A percentile compares a stretch with the other conserved stretches of the same genome.
Evolutionary conservation across 1,284 basidiomycete genomes (phyloP).

Genomic region (Rhodotorula sp.): DNA sequence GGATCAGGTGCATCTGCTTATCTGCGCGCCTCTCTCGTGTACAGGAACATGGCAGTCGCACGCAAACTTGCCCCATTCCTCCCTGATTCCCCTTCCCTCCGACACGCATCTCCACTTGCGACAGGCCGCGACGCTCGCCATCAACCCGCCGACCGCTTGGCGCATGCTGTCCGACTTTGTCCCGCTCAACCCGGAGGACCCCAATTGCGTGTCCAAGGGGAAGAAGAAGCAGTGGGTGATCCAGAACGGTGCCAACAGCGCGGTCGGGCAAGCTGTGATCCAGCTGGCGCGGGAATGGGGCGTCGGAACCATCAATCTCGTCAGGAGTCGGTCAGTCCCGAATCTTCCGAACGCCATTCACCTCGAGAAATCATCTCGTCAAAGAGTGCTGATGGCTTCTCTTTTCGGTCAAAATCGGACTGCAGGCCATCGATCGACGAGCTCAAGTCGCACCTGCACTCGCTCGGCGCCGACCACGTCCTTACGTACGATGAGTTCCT

Average conservation of each 20-base stretch:
- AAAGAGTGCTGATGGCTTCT: background rate
- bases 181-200: constrained; percentile 60
- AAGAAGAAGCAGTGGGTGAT: constrained; percentile 58
- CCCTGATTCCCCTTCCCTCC: constrained; percentile 63
- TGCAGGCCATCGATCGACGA: constrained; percentile 56
- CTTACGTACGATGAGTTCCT: constrained; percentile 68
- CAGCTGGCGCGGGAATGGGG: constrained; percentile 50
- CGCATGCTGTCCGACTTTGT: constrained; percentile 74
- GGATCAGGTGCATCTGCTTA: background rate
- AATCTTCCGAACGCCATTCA: too few relatives aligned
- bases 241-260: constrained; percentile 81
- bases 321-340: constrained; percentile 62
- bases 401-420: too few relatives aligned
- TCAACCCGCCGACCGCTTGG: constrained; percentile 77
- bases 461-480: constrained; percentile 68
- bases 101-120: constrained; percentile 47
- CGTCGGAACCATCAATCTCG: constrained; percentile 71
- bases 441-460: constrained; percentile 57
- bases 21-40: background rate
- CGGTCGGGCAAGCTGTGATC: constrained; percentile 50
- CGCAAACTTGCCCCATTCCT: constrained; percentile 57
- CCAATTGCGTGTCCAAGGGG: background rate
- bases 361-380: background rate
- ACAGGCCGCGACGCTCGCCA: constrained; percentile 71
- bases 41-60: constrained; percentile 72